Base-by-base conservation (phyloP, 73 alveolate species). In the Paramecium tetraurelia region DNA sequence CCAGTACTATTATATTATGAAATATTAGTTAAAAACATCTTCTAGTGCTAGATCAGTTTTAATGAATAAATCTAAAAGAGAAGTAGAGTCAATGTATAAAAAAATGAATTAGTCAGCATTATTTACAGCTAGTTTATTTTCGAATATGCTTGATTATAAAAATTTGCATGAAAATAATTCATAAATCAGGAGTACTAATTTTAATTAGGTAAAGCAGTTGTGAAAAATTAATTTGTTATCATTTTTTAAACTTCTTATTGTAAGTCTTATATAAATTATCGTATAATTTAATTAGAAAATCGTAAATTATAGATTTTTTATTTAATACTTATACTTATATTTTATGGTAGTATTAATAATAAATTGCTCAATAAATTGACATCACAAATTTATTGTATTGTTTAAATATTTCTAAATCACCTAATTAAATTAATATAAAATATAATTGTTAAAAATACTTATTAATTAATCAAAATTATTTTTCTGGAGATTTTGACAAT, bases 81-180 rank as follows among this genome's bases (percentile, higher is more conserved):
- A 63, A 27, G 84, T 63, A 63, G 50, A 63, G 12, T 16, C 27
- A 24, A 63, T 63, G 5, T 63, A 63, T 63, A 31, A 27, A 27
- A 63, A 63, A 63, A 63, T 63, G 84, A 63, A 63, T 63, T 63
- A 63, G 50, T 63, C 84, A 11, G 84, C 84, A 7, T 24, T 63
- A 3, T 63, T 22, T 63, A 63, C 84, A 63, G 84, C 84, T 2
- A 63, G 84, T 20, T 6, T 63, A 12, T 63, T 14, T 63, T 63
- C 84, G 50, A 63, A 46, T 0, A 63, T 63, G 84, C 84, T 63
- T 31, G 84, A 63, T 63, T 63, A 63, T 24, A 31, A 63, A 63
- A 63, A 63, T 63, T 24, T 63, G 48, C 84, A 63, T 63, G 4
- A 63, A 63, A 63, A 53, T 53, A 18, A 33, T 53, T 5, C 14